Percentiles rank a stretch among this genome's conserved stretches.
Conservation (phyloP, 2,329 filamentous ascomycete species). For the Apiospora aurea region DNA sequence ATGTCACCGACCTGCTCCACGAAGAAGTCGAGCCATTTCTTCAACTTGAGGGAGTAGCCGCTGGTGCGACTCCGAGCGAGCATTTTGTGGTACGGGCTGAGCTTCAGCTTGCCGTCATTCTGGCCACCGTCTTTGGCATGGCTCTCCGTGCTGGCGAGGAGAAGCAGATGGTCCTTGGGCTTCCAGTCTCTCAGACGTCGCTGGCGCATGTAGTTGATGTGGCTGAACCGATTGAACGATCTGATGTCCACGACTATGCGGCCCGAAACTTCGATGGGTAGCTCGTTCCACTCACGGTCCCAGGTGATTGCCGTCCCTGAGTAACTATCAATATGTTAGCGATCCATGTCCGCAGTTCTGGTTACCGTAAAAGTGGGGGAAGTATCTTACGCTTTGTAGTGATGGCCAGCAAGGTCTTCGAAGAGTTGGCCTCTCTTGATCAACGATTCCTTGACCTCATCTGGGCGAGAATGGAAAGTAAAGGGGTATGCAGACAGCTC, state of each 20-base stretch:
- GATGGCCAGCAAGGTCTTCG: constrained; percentile 52
- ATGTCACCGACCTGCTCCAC: constrained; percentile 54
- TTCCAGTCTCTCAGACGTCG: constrained; percentile 43
- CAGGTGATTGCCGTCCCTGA: constrained; percentile 46
- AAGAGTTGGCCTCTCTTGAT: constrained; percentile 52
- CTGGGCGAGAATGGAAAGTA: constrained; percentile 49
- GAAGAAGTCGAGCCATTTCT: constrained; percentile 41
- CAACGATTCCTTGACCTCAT: constrained; percentile 44
- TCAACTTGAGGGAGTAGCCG: constrained; percentile 32
- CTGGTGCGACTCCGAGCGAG: constrained; percentile 40
- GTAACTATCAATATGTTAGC: constrained; percentile 22
- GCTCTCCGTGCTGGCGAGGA: constrained; percentile 28
- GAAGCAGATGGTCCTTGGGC: constrained; percentile 42
- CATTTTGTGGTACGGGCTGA: constrained; percentile 43
- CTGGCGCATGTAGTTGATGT: constrained; percentile 32
- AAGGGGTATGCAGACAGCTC: constrained; percentile 53
- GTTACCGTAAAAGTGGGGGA: too few species aligned
- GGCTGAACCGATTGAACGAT: constrained; percentile 47
- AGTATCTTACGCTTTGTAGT: constrained; percentile 54
- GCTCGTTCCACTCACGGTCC: constrained; percentile 43
- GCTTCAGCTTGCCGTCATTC: neutral
- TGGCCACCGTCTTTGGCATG: neutral
- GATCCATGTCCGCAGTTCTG: too few species aligned
- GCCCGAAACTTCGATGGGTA: constrained; percentile 42
- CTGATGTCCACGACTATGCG: constrained; percentile 49